Base-by-base conservation (phyloP, 106 monocot species). In the Allium sativum region DNA sequence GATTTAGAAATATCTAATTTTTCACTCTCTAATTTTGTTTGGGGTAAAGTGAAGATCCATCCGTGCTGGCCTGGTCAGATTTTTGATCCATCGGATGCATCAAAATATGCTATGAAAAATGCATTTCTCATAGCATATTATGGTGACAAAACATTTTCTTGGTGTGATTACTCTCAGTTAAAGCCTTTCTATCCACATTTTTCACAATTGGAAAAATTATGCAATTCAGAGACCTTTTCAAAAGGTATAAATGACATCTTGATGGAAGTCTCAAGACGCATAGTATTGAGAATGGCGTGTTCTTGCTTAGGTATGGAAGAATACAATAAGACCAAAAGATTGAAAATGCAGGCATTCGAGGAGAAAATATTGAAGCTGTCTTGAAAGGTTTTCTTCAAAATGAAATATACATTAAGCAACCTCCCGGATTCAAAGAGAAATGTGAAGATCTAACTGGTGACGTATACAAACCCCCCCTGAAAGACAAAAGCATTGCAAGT, bases 61-160 rank as follows among this genome's bases (percentile, higher is more conserved):
- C 89, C 84, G 16, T 84, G 84, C 81, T 89, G 89, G 84, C 89
- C 89, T 43, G 89, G 89, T 42, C 84, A 84, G 67, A 84, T 89
- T 61, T 61, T 89, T 65, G 73, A 73, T 79, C 67, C 78, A 22
- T 76, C 70, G 42, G 62, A 78, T 76, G 84, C 89, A 53, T 81
- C 84, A 16, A 62, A 84, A 7, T 50, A 81, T 61, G 89, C 89
- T 14, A 18, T 78, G 53, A 89, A 81, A 53, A 60, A 81, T 74
- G 59, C 70, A 44, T 76, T 78, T 53, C 81, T 89, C 40, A 73
- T 89, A n/a, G 81, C 75, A 40, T 89, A 81, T 74, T 89, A 78
- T 76, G 89, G 89, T 44, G 89, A 89, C 58, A 84, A 84, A 68
- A 89, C 84, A 42, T 89, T 89, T 81, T 80, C 84, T 17, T 89